Evolutionary conservation across 1,284 basidiomycete genomes (phyloP), one percentile per base, ranked within the genome.

Genomic region (Irpex lacteus): DNA sequence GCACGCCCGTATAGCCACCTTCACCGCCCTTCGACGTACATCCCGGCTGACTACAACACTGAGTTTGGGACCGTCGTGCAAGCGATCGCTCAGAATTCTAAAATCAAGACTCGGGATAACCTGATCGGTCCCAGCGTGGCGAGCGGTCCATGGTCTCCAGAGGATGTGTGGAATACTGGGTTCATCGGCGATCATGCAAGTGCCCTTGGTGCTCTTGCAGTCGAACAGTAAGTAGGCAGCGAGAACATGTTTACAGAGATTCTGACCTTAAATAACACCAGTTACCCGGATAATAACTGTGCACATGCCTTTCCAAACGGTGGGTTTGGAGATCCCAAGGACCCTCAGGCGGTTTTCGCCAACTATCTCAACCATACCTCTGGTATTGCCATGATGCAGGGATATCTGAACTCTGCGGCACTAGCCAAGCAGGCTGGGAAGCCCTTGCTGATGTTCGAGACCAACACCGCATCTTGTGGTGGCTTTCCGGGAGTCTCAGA

Each of bases 391-490:
- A 74, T 89, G 26, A 78, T 85, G 13, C 60, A 60, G 0, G 74
- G 75, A 5, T 91, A 89, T 72, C 66, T 84, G 34, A 79, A 78
- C 63, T 79, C 80, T 1, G 78, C 79, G 0, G 65, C 65, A 6
- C 75, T 78, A 50, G 83, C 84, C 1, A 77, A 80, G 63, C 66
- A 65, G 0, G 72, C 73, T 15, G 75, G 75, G 34, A 90, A 89
- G 70, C 82, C 82, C 2, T 76, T 90, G 61, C 65, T 90, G 52
- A 76, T 81, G 77, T 76, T 85, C 66, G 84, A 86, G 72, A 85
- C 82, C 54, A 87, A 86, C 71, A 81, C 83, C 1, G 85, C 83
- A 2, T 81, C 79, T 54, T 87, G 85, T 71, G 82, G 83, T 66
- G 71, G 40, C 15, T 44, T 44, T 15, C 40, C 78, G 9, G 85